These are phyloP conservation scores for Lycium barbarum DNA, from an alignment of 257 asterid species.

Conservation along the genomic window DNA sequence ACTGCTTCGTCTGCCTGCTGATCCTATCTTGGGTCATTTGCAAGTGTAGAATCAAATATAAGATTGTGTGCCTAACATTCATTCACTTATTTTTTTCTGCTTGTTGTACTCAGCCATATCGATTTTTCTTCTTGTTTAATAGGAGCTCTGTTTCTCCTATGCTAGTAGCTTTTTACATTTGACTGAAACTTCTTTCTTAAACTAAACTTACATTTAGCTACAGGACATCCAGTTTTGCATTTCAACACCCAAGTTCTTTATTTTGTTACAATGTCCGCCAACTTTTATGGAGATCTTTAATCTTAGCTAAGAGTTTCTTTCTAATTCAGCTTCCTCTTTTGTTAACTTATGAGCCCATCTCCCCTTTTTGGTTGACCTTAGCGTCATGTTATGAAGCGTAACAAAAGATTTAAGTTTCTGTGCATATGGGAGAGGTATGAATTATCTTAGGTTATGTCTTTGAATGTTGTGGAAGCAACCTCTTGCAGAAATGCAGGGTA, in stretches of 20 bases:
- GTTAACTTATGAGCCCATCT: not conserved
- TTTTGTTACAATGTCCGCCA: not conserved
- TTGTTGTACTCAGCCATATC: not conserved
- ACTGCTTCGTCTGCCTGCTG: not conserved
- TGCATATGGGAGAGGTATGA: not conserved
- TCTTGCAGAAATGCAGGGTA: too few relatives aligned
- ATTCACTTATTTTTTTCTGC: not conserved
- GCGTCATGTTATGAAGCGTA: not conserved
- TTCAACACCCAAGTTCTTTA: not conserved
- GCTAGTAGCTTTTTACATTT: not conserved
- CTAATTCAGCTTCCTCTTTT: not conserved
- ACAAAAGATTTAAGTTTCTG: not conserved
- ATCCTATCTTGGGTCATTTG: not conserved
- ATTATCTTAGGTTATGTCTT: not conserved
- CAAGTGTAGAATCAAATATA: not conserved
- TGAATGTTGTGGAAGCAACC: not conserved
- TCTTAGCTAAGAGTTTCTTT: not conserved
- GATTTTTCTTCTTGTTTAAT: not conserved
- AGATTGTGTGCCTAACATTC: not conserved
- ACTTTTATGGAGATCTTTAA: not conserved
- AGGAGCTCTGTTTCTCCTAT: not conserved
- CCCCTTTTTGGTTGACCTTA: not conserved
- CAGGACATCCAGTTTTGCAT: not conserved
- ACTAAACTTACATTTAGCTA: not conserved
- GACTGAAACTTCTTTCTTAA: not conserved